Evolutionary conservation across 2,329 filamentous ascomycete genomes (phyloP), one percentile per base, ranked within the genome.

Genomic region (Ophidiomyces ophidiicola): DNA sequence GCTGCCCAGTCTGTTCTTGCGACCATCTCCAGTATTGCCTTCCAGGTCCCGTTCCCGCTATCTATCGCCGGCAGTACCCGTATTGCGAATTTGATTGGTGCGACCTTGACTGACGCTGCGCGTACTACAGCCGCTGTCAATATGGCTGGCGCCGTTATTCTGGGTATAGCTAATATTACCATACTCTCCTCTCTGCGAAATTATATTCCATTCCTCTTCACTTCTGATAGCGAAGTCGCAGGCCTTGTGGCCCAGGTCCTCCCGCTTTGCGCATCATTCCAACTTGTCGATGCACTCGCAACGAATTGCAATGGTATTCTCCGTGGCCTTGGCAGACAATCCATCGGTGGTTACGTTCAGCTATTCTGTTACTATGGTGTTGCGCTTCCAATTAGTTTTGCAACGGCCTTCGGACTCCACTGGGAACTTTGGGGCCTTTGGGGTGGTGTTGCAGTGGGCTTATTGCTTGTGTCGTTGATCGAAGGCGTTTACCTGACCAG

Each of bases 31-130:
- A 76, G 78, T 6, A 75, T 93, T 17, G 84, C 82, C 0, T 96
- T 86, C 65, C 85, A 94, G 59, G 78, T 96, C 34, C 86, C 88
- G 0, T 96, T 96, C 63, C 83, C 88, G 0, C 74, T 94, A 44
- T 83, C 80, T 21, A 88, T 96, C 42, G 87, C 88, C 2, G 77
- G 81, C 0, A 88, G 81, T 8, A 96, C 88, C 0, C 78, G 88
- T 1, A 76, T 94, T 10, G 88, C 87, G 12, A 96, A 94, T 51
- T 66, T 96, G 23, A 92, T 96, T 45, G 90, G 88, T 6, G 87
- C 88, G 0, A 80, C 79, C 1, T 70, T 94, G 7, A 78, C 83
- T 2, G 77, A 79, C 32, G 82, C 87, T 0, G 87, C 87, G 11
- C 84, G 79, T 55, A 81, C 75, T 2, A 81, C 81, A 0, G 82